Base-by-base conservation (phyloP, 768 basidiomycete genomes). In the Phylloporus sp. region DNA sequence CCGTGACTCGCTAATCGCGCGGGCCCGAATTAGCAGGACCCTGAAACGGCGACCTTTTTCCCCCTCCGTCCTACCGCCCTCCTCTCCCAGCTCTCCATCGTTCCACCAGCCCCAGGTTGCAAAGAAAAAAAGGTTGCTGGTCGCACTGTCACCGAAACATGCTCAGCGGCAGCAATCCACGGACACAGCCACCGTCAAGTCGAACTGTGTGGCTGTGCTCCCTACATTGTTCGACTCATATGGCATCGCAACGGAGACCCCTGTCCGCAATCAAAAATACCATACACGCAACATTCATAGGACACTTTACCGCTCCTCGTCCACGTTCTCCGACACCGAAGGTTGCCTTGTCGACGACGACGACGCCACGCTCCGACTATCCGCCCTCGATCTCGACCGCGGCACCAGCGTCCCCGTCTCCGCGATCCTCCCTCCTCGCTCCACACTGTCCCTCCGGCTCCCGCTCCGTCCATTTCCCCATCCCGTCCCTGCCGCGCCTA, bases 401-500 rank as follows among this genome's bases (percentile, higher is more conserved):
- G 73, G 70, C 36, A 75, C 44, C 43, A 88, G 60, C 41, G 71
- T 73, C 13, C 83, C 82, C 33, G 78, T 82, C 70, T 88, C 86
- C 1, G 84, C 86, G 22, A 87, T 73, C 28, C 86, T 68, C 18
- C 74, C 84, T 6, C 84, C 82, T 5, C 77, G 73, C 50, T 84
- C 84, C 27, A 80, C 68, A 49, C 81, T 82, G 42, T 58, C 75
- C 40, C 80, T 70, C n/a, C 78, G 71, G 50, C 78, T 80, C 28
- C 59, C 61, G 55, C 69, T 69, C 27, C 73, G 6, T 1, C 49
- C 48, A 14, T 28, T 38, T 20, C 13, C 23, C 50, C 42, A 45
- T 24, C 27, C 49, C 2, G 20, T 20, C 24, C 31, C 44, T 17
- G 38, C 14, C 4, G 6, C 14, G 3, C 31, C 31, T 8, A n/a